These are phyloP conservation scores for Aspergillus sp. DNA, from an alignment of 2,329 filamentous ascomycete genomes.

Conservation along the genomic window DNA sequence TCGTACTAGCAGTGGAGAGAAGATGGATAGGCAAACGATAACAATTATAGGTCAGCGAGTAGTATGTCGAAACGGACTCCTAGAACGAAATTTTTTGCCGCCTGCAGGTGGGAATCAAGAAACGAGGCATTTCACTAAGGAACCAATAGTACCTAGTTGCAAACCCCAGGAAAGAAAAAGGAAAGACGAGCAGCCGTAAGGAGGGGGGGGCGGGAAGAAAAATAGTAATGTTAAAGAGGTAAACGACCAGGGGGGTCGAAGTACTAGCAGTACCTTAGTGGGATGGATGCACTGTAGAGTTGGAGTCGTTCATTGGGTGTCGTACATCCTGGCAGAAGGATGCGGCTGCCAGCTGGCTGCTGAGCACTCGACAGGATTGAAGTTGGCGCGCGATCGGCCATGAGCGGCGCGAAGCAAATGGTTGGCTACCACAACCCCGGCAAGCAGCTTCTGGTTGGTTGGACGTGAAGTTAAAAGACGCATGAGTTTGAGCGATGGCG, in stretches of 20 bases:
- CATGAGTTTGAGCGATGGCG: slow-evolving; percentile 24
- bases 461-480: slow-evolving; percentile 32
- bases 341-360: slow-evolving; percentile 32
- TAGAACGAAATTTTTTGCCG: slow-evolving; percentile 18
- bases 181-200: slow-evolving; percentile 2
- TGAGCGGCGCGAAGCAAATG: slow-evolving; percentile 30
- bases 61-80: slow-evolving; percentile 15
- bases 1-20: slow-evolving; percentile 16
- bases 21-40: slow-evolving; percentile 21
- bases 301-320: slow-evolving; percentile 8
- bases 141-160: slow-evolving; percentile 10
- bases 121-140: slow-evolving; percentile 10
- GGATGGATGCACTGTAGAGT: background rate
- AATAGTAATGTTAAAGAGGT: slow-evolving; percentile 16
- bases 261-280: background rate
- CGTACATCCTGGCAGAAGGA: slow-evolving; percentile 17
- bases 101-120: slow-evolving; percentile 16
- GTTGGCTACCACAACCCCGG: slow-evolving; percentile 18
- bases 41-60: slow-evolving; percentile 18
- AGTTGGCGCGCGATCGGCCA: slow-evolving; percentile 45
- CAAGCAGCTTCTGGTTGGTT: slow-evolving; percentile 24
- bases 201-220: slow-evolving; percentile 8
- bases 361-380: slow-evolving; percentile 21
- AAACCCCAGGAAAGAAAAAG: slow-evolving; percentile 2
- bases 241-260: slow-evolving; percentile 6